These are phyloP conservation scores for Colletotrichum sp. DNA, from an alignment of 2,329 filamentous ascomycete genomes.

Conservation along the genomic window DNA sequence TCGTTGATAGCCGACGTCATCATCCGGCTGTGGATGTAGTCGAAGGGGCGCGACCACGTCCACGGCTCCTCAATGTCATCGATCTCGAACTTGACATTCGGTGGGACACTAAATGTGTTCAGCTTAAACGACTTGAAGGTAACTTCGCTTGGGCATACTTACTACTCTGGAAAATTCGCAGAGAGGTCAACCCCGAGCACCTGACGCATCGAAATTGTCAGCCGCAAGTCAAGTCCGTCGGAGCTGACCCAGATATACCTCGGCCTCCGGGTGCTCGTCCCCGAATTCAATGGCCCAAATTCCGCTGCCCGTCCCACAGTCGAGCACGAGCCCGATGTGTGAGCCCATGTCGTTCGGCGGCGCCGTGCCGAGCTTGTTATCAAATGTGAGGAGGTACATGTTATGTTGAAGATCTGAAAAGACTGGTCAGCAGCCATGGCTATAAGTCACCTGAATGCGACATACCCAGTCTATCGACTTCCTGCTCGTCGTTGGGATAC, in stretches of 20 bases:
- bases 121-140: neutral
- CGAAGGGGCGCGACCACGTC: conserved; percentile 52
- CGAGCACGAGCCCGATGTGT: conserved; percentile 41
- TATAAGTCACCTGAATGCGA: neutral
- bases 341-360: conserved; percentile 27
- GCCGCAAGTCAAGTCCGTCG: neutral
- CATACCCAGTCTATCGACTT: neutral
- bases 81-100: conserved; percentile 59
- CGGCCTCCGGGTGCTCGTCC: conserved; percentile 30
- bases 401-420: conserved; percentile 38
- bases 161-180: conserved; percentile 41
- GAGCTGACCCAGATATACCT: neutral
- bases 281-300: conserved; percentile 49
- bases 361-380: conserved; percentile 29
- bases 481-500: neutral
- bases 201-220: conserved; percentile 1
- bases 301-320: conserved; percentile 52
- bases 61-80: conserved; percentile 60
- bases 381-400: conserved; percentile 33
- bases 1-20: conserved; percentile 55
- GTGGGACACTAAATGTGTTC: conserved; percentile 43
- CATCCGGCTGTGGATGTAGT: conserved; percentile 58
- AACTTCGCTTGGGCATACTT: neutral
- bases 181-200: conserved; percentile 44
- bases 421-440: neutral